Evolutionary conservation across 768 basidiomycete genomes (phyloP).

Genomic region (Vishniacozyma victoriae): DNA sequence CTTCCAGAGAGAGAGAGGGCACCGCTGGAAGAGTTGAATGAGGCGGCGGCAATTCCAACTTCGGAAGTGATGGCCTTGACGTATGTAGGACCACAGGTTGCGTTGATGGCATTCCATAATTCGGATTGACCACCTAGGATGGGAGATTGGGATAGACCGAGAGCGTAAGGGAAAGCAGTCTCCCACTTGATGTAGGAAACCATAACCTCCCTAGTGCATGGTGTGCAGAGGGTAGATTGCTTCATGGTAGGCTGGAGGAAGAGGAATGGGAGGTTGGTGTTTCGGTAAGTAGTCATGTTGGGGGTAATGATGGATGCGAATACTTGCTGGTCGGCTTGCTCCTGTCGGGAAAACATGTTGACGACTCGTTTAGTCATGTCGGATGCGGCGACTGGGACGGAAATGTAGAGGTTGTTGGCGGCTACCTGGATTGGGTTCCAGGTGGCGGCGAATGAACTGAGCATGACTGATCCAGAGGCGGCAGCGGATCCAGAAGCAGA

Average conservation of each 20-base stretch:
- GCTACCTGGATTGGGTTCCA: constrained; percentile 34
- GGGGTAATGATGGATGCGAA: constrained; percentile 43
- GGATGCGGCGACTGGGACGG: constrained; percentile 16
- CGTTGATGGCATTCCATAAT: constrained; percentile 61
- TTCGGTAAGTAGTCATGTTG: constrained; percentile 53
- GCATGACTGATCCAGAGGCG: constrained; percentile 18
- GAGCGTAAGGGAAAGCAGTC: constrained; percentile 63
- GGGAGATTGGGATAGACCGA: constrained; percentile 61
- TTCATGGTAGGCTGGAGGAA: constrained; percentile 58
- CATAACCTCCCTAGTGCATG: constrained; percentile 74
- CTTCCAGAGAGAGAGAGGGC: constrained; percentile 1
- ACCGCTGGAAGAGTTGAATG: constrained; percentile 19
- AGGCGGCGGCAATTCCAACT: constrained; percentile 27
- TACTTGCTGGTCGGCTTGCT: constrained; percentile 12
- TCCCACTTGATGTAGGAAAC: constrained; percentile 73
- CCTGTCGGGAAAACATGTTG: constrained; percentile 26
- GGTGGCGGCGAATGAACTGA: constrained; percentile 27
- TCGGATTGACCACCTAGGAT: constrained; percentile 61
- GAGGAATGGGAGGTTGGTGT: constrained; percentile 62
- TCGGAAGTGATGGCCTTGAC: constrained; percentile 44
- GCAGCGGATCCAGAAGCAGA: constrained; percentile 20
- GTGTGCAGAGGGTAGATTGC: constrained; percentile 61
- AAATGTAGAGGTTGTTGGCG: constrained; percentile 27
- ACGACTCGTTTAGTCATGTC: constrained; percentile 28
- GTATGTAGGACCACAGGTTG: constrained; percentile 68